A percentile compares a stretch with the other conserved stretches of the same genome.
These are phyloP conservation scores for Aspergillus campestris DNA, from an alignment of 495 filamentous ascomycete genomes.

Conservation along the genomic window DNA sequence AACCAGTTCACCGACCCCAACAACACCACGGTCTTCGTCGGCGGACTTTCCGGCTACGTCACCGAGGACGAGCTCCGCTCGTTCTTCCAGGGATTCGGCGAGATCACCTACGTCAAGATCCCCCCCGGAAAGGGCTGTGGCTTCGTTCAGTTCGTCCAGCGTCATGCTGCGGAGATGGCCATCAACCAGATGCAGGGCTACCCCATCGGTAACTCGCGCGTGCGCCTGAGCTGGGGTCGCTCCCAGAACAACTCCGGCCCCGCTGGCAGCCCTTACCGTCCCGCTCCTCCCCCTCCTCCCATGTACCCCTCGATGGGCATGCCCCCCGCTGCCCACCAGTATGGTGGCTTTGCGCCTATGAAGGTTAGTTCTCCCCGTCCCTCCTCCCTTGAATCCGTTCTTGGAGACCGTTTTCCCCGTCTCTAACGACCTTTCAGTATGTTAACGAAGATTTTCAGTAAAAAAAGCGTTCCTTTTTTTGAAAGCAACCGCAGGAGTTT, in stretches of 20 bases:
- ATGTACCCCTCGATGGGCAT: slow-evolving; percentile 82
- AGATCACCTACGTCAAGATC: slow-evolving; percentile 99
- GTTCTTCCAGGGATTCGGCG: slow-evolving; percentile 99
- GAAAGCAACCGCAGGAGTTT: slow-evolving; percentile 42
- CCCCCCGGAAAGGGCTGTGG: slow-evolving; percentile 98
- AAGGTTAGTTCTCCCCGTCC: slow-evolving; percentile 47
- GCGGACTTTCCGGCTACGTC: slow-evolving; percentile 94
- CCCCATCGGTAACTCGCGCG: slow-evolving; percentile 96
- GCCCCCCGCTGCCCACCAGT: slow-evolving; percentile 59
- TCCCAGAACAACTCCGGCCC: slow-evolving; percentile 98
- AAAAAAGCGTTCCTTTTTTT: slow-evolving; percentile 37
- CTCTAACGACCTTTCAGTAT: background rate
- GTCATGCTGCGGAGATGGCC: slow-evolving; percentile 98
- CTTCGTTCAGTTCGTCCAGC: slow-evolving; percentile 98
- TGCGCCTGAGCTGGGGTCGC: slow-evolving; percentile 93
- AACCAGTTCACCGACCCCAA: slow-evolving; percentile 99
- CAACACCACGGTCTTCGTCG: slow-evolving; percentile 99
- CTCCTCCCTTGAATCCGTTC: background rate
- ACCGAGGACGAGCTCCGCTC: slow-evolving; percentile 98
- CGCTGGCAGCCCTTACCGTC: slow-evolving; percentile 94
- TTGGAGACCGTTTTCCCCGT: background rate
- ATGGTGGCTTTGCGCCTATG: slow-evolving; percentile 65
- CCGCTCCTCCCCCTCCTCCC: slow-evolving; percentile 82
- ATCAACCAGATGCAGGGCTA: slow-evolving; percentile 99
- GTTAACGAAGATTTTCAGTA: slow-evolving; percentile 20